Base-by-base conservation (phyloP, 306 rosid genomes). In the Vicia villosa region DNA sequence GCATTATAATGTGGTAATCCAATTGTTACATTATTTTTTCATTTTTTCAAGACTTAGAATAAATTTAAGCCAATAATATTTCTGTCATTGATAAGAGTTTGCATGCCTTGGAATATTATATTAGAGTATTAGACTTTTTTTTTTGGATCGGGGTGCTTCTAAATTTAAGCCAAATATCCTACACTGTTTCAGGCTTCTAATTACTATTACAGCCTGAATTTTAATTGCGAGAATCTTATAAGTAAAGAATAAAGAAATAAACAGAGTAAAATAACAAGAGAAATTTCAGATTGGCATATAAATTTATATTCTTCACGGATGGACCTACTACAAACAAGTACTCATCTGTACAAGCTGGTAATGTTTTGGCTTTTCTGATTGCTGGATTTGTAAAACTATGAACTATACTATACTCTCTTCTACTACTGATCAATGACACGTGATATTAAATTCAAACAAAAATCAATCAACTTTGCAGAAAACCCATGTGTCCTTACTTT, bases 281-380 rank as follows among this genome's bases (percentile, higher is more conserved):
- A 40, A 40, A 40, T 40, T 32, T 5, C 2, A 32, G 7, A 32
- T 32, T 32, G 1, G 37, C 17, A 5, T 43, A 5, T 43, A n/a
- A 45, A 45, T 45, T 45, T 2, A 14, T 10, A 4, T 40, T 40
- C 30, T 40, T 40, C 30, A 52, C 59, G 32, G 62, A 26, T 28
- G 62, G 62, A 14, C 20, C 62, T 56, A 26, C 62, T 56, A 26
- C 62, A 56, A 26, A 56, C 62, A 56, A 28, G 38, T 26, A 56
- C 87, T 64, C 73, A 81, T 55, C 74, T 71, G 91, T 88, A 88
- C 87, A 86, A 77, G 50, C 79, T 46, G 81, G 81, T 77, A 75
- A 67, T 51, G 66, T 16, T 77, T 84, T 84, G 88, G 88, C 81
- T 14, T 81, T 77, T 81, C 55, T 70, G 76, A 76, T 78, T 73